Evolutionary conservation across 768 basidiomycete genomes (phyloP), one percentile per base, ranked within the genome.

Genomic region (Ramaria sp.): DNA sequence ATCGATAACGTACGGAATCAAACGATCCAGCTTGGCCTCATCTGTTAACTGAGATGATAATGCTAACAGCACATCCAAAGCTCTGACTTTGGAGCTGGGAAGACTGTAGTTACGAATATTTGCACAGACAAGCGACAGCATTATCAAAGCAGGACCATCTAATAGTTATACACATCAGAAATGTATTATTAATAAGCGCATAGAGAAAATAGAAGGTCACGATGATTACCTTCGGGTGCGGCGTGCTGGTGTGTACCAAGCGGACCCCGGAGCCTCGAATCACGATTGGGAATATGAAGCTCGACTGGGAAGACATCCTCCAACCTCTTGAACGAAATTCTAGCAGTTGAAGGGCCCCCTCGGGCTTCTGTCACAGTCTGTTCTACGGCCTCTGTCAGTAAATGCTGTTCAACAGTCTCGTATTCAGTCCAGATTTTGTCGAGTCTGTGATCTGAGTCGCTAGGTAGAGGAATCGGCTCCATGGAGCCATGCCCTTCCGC

Each of bases 11-110:
- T 93, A 97, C 0, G 96, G 96, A 2, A 95, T 75, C 72, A 96
- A 81, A 1, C 94, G 80, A 64, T 99, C 96, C 50, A 97, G 70
- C 65, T 94, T 94, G 3, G 93, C 91, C 66, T 97, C 96, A 62
- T 98, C 96, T 0, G 90, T 90, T 34, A 98, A 72, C 61, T 87
- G 85, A 10, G 78, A 76, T 7, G 80, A 77, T 15, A 98, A 71
- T 0, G 88, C 88, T 24, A 96, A 75, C 54, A 96, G 85, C 4
- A 95, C 76, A 61, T 97, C 92, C 45, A 98, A 68, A 0, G 85
- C 88, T 34, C 79, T 82, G 22, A 94, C 70, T 67, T 91, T 91
- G 18, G 91, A 93, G 24, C 86, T 85, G 0, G 95, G 90, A 0
- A 91, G 74, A 9, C 75, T 70, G 62, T 89, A 95, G 60, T 92